Evolutionary conservation across 1,139 yeast genomes (phyloP), one percentile per base, ranked within the genome.

Genomic region (Lodderomyces metapsilosis): DNA sequence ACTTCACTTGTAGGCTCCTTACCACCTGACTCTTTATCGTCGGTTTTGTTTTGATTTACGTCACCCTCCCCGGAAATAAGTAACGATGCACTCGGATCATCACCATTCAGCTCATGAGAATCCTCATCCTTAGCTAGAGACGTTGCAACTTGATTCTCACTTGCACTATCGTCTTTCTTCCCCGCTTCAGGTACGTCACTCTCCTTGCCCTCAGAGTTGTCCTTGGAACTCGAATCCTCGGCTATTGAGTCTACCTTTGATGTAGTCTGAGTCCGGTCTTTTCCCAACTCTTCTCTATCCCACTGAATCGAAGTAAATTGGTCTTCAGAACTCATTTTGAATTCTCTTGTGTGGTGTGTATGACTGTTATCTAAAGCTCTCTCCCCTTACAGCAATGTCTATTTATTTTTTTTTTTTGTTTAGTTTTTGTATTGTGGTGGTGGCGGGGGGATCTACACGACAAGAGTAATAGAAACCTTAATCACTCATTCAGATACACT

Each of bases 221-320:
- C 18, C 11, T 15, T 13, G 15, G 35, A 18, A n/a, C 16, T 13
- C 5, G 23, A 21, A 18, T 20, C 24, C 21, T 43, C 43, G 12
- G 37, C 13, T 36, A 43, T 42, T 15, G 40, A 32, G n/a, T 35
- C 34, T 10, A 43, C 17, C n/a, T 16, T 28, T 24, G 20, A 12
- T 22, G 31, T 32, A 4, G 37, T 38, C 11, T 27, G 13, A 17
- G 28, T 16, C 27, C 10, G 10, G 7, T 24, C 21, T 13, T 48
- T 38, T 27, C 52, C 54, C 13, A 59, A 54, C 9, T 73, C 79
- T 17, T 66, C 78, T 46, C 78, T 65, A 52, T 77, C 82, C 80
- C 80, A 77, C 53, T 74, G 80, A 39, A 78, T 73, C 33, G 82
- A 77, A 1, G 81, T 75, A 57, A 78, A 78, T 52, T 76, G 78